Evolutionary conservation across 108 stramenopile species (phyloP).

Genomic region (Pseudonitzschia delicatissima): DNA sequence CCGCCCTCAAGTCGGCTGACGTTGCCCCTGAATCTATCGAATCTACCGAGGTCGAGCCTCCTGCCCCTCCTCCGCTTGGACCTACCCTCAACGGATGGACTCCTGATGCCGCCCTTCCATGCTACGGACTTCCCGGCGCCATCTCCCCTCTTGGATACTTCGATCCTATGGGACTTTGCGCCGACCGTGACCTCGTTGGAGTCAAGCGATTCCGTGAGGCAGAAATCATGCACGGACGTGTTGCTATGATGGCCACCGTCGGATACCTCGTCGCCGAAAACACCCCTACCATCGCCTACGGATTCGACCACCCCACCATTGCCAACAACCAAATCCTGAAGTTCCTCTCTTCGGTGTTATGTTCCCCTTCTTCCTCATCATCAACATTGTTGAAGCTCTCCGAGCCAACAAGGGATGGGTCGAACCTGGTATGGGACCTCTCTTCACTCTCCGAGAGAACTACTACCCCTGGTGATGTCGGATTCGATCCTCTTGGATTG

Average conservation of each 20-base stretch:
- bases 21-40: not conserved
- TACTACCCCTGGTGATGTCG: conserved; percentile 56
- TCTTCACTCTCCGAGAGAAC: conserved; percentile 47
- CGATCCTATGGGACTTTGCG: conserved; percentile 59
- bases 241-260: conserved; percentile 67
- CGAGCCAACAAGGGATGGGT: conserved; percentile 40
- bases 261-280: conserved; percentile 50
- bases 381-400: conserved; percentile 38
- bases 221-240: conserved; percentile 71
- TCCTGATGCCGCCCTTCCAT: conserved; percentile 37
- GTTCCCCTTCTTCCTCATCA: conserved; percentile 46
- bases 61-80: conserved; percentile 13
- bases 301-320: conserved; percentile 50
- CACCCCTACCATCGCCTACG: conserved; percentile 52
- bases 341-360: conserved; percentile 40
- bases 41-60: conserved; percentile 1
- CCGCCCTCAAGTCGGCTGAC: conserved; percentile 7
- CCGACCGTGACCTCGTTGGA: conserved; percentile 35
- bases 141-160: conserved; percentile 45
- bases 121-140: conserved; percentile 50
- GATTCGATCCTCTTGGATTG: conserved; percentile 74
- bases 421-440: conserved; percentile 33
- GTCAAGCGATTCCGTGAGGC: conserved; percentile 58
- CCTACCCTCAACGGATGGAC: conserved; percentile 58
- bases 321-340: conserved; percentile 71